These are phyloP conservation scores for Tetrapyrgos nigripes DNA, from an alignment of 1,284 basidiomycete genomes.

Conservation along the genomic window DNA sequence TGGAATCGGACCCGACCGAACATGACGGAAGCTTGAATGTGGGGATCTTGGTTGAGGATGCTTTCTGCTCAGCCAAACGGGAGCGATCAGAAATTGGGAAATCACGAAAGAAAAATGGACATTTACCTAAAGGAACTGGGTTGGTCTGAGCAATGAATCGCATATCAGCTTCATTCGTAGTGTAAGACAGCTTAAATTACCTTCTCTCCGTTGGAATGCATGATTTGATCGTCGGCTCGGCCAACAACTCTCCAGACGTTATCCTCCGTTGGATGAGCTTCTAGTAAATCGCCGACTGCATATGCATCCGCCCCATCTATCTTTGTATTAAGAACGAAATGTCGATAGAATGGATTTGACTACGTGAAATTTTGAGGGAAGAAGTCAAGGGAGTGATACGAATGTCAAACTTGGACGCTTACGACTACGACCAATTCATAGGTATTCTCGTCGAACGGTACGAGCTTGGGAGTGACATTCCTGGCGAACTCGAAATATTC, in stretches of 20 bases:
- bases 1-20: slow-evolving; percentile 38
- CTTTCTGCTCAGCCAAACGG: slow-evolving; percentile 19
- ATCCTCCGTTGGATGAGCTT: slow-evolving; percentile 44
- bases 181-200: too few relatives aligned
- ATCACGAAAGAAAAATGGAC: not conserved
- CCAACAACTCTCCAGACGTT: slow-evolving; percentile 52
- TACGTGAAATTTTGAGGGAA: too few relatives aligned
- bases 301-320: slow-evolving; percentile 31
- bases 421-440: slow-evolving; percentile 26
- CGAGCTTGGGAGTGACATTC: slow-evolving; percentile 17
- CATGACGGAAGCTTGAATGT: slow-evolving; percentile 31
- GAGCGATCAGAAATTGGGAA: not conserved
- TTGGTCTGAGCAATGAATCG: slow-evolving; percentile 35
- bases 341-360: slow-evolving; percentile 5
- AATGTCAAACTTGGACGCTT: not conserved
- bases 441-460: slow-evolving; percentile 11
- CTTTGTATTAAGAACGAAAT: slow-evolving; percentile 24
- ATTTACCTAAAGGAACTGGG: slow-evolving; percentile 40
- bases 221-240: slow-evolving; percentile 57
- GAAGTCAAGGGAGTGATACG: too few relatives aligned
- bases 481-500: slow-evolving; percentile 29
- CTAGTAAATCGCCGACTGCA: slow-evolving; percentile 47
- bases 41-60: slow-evolving; percentile 31
- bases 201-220: slow-evolving; percentile 59
- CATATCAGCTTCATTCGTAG: not conserved